Percentiles rank a stretch among this genome's conserved stretches.
These are phyloP conservation scores for Penicillium aurantiogriseum DNA, from an alignment of 2,329 filamentous ascomycete species.

Conservation along the genomic window DNA sequence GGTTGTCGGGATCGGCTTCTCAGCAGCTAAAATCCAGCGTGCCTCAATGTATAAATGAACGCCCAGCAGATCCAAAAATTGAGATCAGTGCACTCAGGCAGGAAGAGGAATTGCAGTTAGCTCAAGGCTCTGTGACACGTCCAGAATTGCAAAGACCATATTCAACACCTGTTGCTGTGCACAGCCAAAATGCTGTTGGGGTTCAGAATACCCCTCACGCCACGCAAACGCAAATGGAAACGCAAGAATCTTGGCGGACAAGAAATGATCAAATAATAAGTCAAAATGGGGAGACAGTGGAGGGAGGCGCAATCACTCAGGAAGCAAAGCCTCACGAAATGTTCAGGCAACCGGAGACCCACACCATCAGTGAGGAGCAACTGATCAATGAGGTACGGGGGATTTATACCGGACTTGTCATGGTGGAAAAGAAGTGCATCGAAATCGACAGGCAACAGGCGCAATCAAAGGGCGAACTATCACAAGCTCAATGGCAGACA, in stretches of 20 bases:
- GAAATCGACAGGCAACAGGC: constrained; percentile 68
- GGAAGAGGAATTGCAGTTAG: background rate
- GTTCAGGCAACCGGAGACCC: constrained; percentile 60
- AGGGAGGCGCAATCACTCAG: background rate
- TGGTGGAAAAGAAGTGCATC: constrained; percentile 86
- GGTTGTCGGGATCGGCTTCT: background rate
- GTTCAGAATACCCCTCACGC: background rate
- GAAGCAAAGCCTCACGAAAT: constrained; percentile 31
- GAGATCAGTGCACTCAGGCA: background rate
- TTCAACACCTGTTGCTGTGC: background rate
- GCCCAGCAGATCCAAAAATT: background rate
- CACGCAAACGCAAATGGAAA: background rate
- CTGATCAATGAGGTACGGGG: constrained; percentile 68
- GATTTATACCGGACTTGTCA: constrained; percentile 72
- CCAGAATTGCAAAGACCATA: background rate
- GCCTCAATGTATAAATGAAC: background rate
- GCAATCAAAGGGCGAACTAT: constrained; percentile 36
- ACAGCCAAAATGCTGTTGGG: background rate
- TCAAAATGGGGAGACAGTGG: background rate
- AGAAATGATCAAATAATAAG: background rate
- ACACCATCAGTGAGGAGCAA: constrained; percentile 73
- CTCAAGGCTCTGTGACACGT: background rate
- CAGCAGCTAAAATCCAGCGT: background rate
- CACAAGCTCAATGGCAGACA: constrained; percentile 74
- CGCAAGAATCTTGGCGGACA: no score